phyloP scores from a whole-genome alignment of 768 basidiomycete genomes.

The Russula ochroleuca region DNA sequence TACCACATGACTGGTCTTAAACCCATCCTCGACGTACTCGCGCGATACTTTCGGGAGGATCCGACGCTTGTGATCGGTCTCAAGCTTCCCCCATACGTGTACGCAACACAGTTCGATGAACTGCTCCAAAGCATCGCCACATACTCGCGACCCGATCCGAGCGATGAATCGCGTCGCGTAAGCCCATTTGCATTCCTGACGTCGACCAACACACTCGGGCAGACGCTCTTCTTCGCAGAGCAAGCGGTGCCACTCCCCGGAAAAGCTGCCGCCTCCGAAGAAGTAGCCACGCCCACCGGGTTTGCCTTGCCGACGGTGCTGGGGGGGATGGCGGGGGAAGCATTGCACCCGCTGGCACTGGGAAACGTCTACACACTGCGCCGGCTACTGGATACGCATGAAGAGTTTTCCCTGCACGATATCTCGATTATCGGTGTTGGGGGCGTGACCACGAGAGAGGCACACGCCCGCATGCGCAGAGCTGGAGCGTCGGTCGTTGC shows the following conservation, averaged over 20 bases:
- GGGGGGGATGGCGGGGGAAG: slow-evolving; percentile 75
- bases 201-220: slow-evolving; percentile 28
- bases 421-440: slow-evolving; percentile 77
- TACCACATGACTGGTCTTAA: slow-evolving; percentile 52
- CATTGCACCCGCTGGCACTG: slow-evolving; percentile 69
- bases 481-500: slow-evolving; percentile 74
- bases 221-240: slow-evolving; percentile 23
- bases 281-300: slow-evolving; percentile 9
- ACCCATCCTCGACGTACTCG: slow-evolving; percentile 53
- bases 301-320: slow-evolving; percentile 62
- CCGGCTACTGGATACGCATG: slow-evolving; percentile 43
- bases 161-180: slow-evolving; percentile 14
- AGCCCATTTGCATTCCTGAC: slow-evolving; percentile 27
- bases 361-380: slow-evolving; percentile 71
- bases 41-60: slow-evolving; percentile 48
- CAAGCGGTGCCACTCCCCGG: slow-evolving; percentile 2
- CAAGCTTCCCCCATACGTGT: slow-evolving; percentile 39
- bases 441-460: slow-evolving; percentile 62
- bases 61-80: slow-evolving; percentile 63
- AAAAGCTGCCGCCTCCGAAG: background rate
- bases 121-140: slow-evolving; percentile 16
- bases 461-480: slow-evolving; percentile 61
- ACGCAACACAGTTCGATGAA: slow-evolving; percentile 25
- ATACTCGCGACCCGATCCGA: slow-evolving; percentile 24
- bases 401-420: slow-evolving; percentile 41